These are phyloP conservation scores for Boechera stricta DNA, from an alignment of 345 rosid genomes.

Conservation along the genomic window DNA sequence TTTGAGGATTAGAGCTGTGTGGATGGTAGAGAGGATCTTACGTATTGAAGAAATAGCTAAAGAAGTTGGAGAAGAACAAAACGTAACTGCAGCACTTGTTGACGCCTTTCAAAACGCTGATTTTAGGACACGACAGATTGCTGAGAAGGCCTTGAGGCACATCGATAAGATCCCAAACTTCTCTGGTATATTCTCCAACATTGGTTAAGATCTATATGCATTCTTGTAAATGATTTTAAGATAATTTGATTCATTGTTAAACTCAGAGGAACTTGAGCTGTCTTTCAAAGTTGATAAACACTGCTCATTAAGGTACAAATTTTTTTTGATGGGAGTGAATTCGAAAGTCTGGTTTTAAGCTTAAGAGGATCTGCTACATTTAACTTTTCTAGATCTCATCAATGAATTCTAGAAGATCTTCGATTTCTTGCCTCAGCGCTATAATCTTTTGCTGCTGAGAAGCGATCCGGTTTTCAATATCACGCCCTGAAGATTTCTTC, in stretches of 20 bases:
- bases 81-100: conserved; percentile 83
- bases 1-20: conserved; percentile 74
- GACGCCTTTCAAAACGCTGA: conserved; percentile 95
- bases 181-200: conserved; percentile 82
- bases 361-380: conserved; percentile 20
- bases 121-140: conserved; percentile 79
- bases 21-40: conserved; percentile 90
- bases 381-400: conserved; percentile 62
- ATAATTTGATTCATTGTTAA: conserved; percentile 15
- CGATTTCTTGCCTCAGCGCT: conserved; percentile 81
- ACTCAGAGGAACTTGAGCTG: conserved; percentile 24
- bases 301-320: conserved; percentile 7
- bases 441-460: conserved; percentile 70
- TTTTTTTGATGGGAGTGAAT: conserved; percentile 9
- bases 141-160: conserved; percentile 87
- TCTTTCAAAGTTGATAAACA: conserved; percentile 27
- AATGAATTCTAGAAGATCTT: conserved; percentile 77
- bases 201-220: conserved; percentile 41
- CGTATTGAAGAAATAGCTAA: conserved; percentile 74
- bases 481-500: conserved; percentile 60
- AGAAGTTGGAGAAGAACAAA: conserved; percentile 76
- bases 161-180: conserved; percentile 92
- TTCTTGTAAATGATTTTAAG: conserved; percentile 36
- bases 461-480: conserved; percentile 76
- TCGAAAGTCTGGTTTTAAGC: conserved; percentile 20